Conservation (phyloP, 345 rosid genomes). For the Kandelia obovata region DNA sequence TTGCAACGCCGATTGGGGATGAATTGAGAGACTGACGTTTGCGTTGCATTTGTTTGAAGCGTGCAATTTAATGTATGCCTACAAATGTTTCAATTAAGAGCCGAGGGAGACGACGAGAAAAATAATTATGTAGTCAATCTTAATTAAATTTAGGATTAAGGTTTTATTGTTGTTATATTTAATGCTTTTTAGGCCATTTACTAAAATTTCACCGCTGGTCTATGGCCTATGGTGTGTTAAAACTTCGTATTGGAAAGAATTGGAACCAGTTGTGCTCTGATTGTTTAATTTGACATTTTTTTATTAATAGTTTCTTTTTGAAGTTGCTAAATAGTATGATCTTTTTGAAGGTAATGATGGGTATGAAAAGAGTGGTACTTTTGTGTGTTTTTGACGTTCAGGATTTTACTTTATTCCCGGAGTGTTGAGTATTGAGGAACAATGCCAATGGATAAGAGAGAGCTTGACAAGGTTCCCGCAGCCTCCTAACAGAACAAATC, state of each 20-base stretch:
- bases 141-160: no score
- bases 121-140: no score
- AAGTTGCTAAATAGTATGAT: no score
- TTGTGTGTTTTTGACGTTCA: constrained; percentile 12
- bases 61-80: no score
- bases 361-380: no score
- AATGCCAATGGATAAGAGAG: constrained; percentile 81
- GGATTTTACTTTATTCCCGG: constrained; percentile 83
- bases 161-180: background rate
- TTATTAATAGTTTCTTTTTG: background rate
- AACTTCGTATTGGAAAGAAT: background rate
- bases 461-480: constrained; percentile 66
- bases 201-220: background rate
- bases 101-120: no score
- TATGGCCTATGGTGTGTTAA: background rate
- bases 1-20: no score
- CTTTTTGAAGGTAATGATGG: no score
- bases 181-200: background rate
- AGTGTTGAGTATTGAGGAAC: constrained; percentile 69
- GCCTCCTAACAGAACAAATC: constrained; percentile 91
- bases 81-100: no score
- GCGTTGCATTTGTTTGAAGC: no score
- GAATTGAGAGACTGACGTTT: no score
- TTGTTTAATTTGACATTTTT: background rate
- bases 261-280: background rate